Percentiles rank a stretch among this genome's conserved stretches.
Conservation (phyloP, 192 early-diverging fungal genomes). For the Coemansia sp. region DNA sequence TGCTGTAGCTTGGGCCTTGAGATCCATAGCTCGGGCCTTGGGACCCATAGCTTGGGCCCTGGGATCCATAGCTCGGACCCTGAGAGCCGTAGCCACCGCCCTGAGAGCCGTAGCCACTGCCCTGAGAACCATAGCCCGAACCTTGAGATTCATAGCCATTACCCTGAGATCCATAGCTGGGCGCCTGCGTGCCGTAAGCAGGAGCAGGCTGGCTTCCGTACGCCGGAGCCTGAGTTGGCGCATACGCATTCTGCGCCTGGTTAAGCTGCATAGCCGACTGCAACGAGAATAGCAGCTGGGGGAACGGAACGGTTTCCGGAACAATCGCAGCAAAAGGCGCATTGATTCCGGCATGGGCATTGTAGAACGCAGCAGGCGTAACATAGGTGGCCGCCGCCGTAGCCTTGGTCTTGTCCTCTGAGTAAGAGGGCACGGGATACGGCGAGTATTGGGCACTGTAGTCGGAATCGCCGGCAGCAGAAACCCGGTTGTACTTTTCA, state of each 20-base stretch:
- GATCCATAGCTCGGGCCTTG: not conserved
- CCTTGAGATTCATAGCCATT: not conserved
- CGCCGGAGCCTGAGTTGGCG: not conserved
- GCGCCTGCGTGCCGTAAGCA: slow-evolving; percentile 3
- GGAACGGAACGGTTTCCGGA: slow-evolving; percentile 31
- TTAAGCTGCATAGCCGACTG: slow-evolving; percentile 22
- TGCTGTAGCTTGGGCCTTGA: not conserved
- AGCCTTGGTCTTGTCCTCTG: not conserved
- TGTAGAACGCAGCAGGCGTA: slow-evolving; percentile 4
- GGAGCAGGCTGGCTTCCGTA: not conserved
- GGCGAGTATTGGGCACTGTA: slow-evolving; percentile 3
- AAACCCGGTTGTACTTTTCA: not conserved
- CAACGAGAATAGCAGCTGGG: slow-evolving; percentile 38
- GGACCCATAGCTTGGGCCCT: not conserved
- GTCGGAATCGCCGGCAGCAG: not conserved
- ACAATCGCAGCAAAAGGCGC: slow-evolving; percentile 25
- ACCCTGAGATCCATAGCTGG: not conserved
- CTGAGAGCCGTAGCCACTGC: not conserved
- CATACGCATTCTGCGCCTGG: not conserved
- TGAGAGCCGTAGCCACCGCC: not conserved
- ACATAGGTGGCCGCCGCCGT: slow-evolving; percentile 1
- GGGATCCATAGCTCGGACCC: not conserved
- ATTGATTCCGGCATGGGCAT: slow-evolving; percentile 7
- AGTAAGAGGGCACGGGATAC: not conserved
- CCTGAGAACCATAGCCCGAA: not conserved